These are phyloP conservation scores for Corylus avellana DNA, from an alignment of 306 rosid species.

Conservation along the genomic window DNA sequence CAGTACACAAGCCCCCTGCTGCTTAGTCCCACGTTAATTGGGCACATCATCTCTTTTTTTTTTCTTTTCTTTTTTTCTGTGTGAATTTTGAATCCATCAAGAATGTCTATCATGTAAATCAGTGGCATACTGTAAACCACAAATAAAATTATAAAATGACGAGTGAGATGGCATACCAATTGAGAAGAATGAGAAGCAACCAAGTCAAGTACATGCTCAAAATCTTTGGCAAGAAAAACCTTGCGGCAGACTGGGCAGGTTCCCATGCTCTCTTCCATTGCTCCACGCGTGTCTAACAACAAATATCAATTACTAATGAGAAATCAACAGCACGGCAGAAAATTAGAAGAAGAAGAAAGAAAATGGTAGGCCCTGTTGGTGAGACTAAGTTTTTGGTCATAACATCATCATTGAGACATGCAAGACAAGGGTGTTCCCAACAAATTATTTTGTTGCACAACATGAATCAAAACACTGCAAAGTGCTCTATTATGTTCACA, in stretches of 20 bases:
- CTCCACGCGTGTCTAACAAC: conserved; percentile 34
- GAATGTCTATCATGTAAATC: not conserved
- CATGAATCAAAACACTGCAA: not conserved
- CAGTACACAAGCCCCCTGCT: not conserved
- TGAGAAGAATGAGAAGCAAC: conserved; percentile 54
- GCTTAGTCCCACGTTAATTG: not conserved
- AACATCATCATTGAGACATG: not conserved
- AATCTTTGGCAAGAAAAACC: conserved; percentile 62
- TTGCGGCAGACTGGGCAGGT: conserved; percentile 87
- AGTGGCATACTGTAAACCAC: conserved; percentile 19
- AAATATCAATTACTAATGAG: conserved; percentile 14
- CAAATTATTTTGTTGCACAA: not conserved
- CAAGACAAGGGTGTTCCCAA: not conserved
- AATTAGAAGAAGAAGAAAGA: not conserved
- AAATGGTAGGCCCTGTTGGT: not conserved
- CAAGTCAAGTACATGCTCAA: conserved; percentile 71
- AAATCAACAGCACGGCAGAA: not conserved
- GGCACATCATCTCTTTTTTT: not conserved
- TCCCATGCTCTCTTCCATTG: conserved; percentile 48
- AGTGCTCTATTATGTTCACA: not conserved
- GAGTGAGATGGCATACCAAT: conserved; percentile 42
- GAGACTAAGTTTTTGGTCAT: not conserved
- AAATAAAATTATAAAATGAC: conserved; percentile 1
- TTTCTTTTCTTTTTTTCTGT: not conserved
- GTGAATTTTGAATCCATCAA: too few species aligned